A percentile compares a stretch with the other conserved stretches of the same genome.
Evolutionary conservation across 495 filamentous ascomycete genomes (phyloP).

Genomic region (Wilcoxina mikolae): DNA sequence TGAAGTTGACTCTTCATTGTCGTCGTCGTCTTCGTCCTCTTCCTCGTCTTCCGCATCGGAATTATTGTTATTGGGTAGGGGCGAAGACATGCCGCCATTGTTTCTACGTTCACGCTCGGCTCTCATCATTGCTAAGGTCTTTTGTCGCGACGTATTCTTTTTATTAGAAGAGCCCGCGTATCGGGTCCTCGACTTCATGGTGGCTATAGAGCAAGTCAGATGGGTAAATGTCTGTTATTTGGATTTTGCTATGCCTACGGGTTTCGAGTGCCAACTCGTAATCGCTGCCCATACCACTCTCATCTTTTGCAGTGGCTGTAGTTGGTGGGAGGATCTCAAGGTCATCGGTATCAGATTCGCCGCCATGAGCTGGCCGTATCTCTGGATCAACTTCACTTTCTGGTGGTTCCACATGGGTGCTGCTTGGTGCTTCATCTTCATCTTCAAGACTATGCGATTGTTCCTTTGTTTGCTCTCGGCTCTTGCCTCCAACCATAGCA

Average conservation of each 20-base stretch:
- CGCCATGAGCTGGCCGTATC: too few species aligned
- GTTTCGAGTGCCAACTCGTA: background rate
- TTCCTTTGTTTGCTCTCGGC: too few species aligned
- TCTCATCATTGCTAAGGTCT: constrained; percentile 10
- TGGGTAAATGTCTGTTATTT: background rate
- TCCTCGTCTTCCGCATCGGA: constrained; percentile 5
- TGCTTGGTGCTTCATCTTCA: background rate
- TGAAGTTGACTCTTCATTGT: background rate
- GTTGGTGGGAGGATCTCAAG: too few species aligned
- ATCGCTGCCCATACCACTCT: constrained; percentile 4
- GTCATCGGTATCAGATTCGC: too few species aligned
- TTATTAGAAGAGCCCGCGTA: constrained; percentile 14
- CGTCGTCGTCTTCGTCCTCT: constrained; percentile 3
- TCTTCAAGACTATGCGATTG: background rate
- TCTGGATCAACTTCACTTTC: background rate
- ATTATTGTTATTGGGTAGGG: background rate
- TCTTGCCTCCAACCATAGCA: too few species aligned
- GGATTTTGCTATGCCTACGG: background rate
- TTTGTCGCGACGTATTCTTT: constrained; percentile 10
- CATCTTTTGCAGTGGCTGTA: constrained; percentile 5
- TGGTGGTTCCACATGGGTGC: background rate
- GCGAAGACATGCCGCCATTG: background rate
- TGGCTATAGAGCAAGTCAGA: constrained; percentile 8
- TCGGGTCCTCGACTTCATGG: constrained; percentile 13
- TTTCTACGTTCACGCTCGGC: constrained; percentile 13